phyloP scores from a whole-genome alignment of 257 asterid genomes.

The Linaria vulgaris region DNA sequence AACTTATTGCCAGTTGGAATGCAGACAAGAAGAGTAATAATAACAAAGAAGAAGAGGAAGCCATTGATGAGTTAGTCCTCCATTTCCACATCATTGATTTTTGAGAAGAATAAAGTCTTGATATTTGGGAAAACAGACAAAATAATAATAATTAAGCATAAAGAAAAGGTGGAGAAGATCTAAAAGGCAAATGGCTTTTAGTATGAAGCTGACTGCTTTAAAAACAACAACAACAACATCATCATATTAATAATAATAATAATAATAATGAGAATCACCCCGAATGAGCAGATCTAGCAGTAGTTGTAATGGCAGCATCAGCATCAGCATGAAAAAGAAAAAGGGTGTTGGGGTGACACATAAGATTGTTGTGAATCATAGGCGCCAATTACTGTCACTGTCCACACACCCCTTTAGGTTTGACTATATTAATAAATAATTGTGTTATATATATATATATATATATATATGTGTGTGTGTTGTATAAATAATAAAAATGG shows the following conservation, averaged over 20 bases:
- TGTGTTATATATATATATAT: too few species aligned
- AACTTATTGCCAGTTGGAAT: slow-evolving; percentile 28
- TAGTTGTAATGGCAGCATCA: slow-evolving; percentile 13
- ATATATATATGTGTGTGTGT: too few species aligned
- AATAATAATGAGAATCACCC: too few species aligned
- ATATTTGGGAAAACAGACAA: neutral
- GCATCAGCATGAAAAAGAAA: neutral
- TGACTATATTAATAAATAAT: slow-evolving; percentile 17
- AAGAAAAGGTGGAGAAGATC: slow-evolving; percentile 14
- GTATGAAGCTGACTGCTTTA: too few species aligned
- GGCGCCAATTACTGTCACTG: slow-evolving; percentile 59
- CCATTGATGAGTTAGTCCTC: too few species aligned
- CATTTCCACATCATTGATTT: neutral
- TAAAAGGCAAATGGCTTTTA: slow-evolving; percentile 33
- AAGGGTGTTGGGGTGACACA: slow-evolving; percentile 15
- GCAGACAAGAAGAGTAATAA: slow-evolving; percentile 22
- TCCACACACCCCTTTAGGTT: slow-evolving; percentile 34
- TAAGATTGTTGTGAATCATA: slow-evolving; percentile 24
- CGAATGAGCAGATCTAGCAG: slow-evolving; percentile 42
- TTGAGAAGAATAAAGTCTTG: slow-evolving; percentile 3
- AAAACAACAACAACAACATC: neutral
- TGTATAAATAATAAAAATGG: too few species aligned
- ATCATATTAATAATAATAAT: too few species aligned
- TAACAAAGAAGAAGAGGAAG: slow-evolving; percentile 21
- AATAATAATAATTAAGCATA: neutral